Base-by-base conservation (phyloP, 495 filamentous ascomycete species). In the Apiosordaria backusii region DNA sequence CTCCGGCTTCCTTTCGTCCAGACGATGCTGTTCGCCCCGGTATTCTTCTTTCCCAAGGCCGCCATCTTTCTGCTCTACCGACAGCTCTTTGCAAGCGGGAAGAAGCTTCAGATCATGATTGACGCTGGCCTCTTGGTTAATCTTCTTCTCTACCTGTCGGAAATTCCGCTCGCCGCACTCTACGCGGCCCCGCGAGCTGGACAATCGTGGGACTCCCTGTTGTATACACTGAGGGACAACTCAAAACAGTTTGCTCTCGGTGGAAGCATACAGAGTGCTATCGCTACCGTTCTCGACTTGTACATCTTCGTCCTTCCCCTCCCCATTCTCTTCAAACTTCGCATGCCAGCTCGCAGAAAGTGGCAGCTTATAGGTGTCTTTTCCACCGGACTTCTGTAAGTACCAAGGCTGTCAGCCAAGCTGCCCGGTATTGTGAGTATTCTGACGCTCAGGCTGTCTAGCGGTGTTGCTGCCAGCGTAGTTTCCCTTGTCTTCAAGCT, bases 31-130 rank as follows among this genome's bases (percentile, higher is more conserved):
- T 60, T 61, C 25, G 6, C 19, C 22, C 64, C 64, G 10, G 64
- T 27, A 1, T 60, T 61, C 57, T 62, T 66, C 57, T 53, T 71
- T 29, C 26, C 60, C n/a, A 71, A 69, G 29, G 64, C 67, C 0
- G 63, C 70, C 27, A 67, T 71, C 2, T 58, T 71, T 23, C 55
- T 71, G 9, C 57, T 67, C 6, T 67, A 64, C 60, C 22, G 25
- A n/a, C 61, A 67, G 24, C 40, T 71, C 6, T 71, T 71, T 59
- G 21, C 55, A 3, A 35, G 65, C 29, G 19, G 52, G 1, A 53
- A 45, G 21, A 4, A n/a, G 1, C 66, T 60, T 6, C 40, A 53
- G 1, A 45, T 71, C n/a, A 61, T 62, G 4, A 52, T 69, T 22
- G 26, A 35, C 25, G 45, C 65, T 45, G 67, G 67, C 4, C 50